These are phyloP conservation scores for Boletus pseudopeckii DNA, from an alignment of 768 basidiomycete genomes.

Conservation along the genomic window DNA sequence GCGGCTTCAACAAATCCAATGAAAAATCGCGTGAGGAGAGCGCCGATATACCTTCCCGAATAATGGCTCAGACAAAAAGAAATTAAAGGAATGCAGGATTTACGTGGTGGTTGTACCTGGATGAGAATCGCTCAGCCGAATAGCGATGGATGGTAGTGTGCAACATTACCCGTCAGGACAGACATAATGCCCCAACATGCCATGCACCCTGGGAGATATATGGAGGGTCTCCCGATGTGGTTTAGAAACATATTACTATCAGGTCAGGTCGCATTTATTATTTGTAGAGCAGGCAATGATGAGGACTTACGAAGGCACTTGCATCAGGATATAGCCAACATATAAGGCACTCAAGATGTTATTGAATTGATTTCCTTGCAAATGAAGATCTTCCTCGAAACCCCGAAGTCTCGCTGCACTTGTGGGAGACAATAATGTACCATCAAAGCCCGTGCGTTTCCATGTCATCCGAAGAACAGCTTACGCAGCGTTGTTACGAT, in stretches of 20 bases:
- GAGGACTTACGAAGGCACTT: constrained; percentile 63
- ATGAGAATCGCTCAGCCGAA: not conserved
- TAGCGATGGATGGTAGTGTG: not conserved
- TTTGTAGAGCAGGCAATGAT: not conserved
- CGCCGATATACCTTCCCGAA: constrained; percentile 54
- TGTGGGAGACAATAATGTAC: not conserved
- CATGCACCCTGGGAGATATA: constrained; percentile 68
- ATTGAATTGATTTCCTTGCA: constrained; percentile 61
- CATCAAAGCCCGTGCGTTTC: not conserved
- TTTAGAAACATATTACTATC: constrained; percentile 68
- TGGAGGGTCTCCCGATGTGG: constrained; percentile 62
- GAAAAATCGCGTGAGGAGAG: constrained; percentile 67
- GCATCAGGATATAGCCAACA: constrained; percentile 75
- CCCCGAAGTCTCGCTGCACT: constrained; percentile 73
- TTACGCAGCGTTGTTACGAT: constrained; percentile 69
- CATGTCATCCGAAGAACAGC: constrained; percentile 12
- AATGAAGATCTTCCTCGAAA: constrained; percentile 63
- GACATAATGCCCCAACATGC: constrained; percentile 66
- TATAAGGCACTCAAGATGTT: constrained; percentile 67
- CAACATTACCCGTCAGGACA: constrained; percentile 44
- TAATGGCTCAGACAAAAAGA: not conserved
- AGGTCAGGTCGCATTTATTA: not conserved
- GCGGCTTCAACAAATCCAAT: constrained; percentile 74
- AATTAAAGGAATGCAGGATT: not conserved
- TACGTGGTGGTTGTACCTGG: constrained; percentile 43